Evolutionary conservation across 805 yeast genomes (phyloP).

Genomic region (Cyberlindnera suaveolens): DNA sequence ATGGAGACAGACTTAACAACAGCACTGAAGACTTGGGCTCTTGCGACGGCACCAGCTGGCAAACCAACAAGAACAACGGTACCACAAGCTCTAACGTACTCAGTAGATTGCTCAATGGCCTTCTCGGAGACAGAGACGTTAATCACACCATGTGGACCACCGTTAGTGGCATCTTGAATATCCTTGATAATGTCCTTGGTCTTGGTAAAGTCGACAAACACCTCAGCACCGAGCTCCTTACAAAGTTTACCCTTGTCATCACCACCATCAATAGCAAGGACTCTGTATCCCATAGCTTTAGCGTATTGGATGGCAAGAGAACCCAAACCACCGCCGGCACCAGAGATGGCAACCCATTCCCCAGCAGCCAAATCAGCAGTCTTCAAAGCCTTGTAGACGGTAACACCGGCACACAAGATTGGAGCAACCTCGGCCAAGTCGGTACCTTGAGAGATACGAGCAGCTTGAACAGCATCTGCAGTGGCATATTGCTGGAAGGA

Average conservation of each 20-base stretch:
- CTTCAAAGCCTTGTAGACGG: conserved; percentile 62
- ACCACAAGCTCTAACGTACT: conserved; percentile 53
- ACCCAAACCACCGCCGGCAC: conserved; percentile 81
- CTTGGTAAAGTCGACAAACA: conserved; percentile 48
- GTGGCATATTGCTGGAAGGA: conserved; percentile 56
- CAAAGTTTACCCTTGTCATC: conserved; percentile 54
- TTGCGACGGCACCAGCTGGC: conserved; percentile 45
- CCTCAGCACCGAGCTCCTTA: conserved; percentile 57
- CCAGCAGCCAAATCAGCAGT: conserved; percentile 53
- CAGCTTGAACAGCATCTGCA: conserved; percentile 59
- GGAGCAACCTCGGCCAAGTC: conserved; percentile 55
- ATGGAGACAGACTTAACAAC: conserved; percentile 42
- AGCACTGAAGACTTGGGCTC: conserved; percentile 38
- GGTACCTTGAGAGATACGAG: conserved; percentile 48
- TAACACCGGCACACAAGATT: conserved; percentile 39
- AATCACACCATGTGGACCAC: conserved; percentile 61
- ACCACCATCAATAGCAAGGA: conserved; percentile 70
- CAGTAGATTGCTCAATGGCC: conserved; percentile 42
- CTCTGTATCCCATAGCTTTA: conserved; percentile 66
- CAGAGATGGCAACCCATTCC: conserved; percentile 68
- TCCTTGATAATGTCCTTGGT: conserved; percentile 44
- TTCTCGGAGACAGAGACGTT: conserved; percentile 50
- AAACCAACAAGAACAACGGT: conserved; percentile 57
- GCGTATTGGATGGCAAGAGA: conserved; percentile 72
- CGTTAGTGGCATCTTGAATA: conserved; percentile 41